Evolutionary conservation across 2,329 filamentous ascomycete genomes (phyloP), one percentile per base, ranked within the genome.

Genomic region (Cordyceps cicadae): DNA sequence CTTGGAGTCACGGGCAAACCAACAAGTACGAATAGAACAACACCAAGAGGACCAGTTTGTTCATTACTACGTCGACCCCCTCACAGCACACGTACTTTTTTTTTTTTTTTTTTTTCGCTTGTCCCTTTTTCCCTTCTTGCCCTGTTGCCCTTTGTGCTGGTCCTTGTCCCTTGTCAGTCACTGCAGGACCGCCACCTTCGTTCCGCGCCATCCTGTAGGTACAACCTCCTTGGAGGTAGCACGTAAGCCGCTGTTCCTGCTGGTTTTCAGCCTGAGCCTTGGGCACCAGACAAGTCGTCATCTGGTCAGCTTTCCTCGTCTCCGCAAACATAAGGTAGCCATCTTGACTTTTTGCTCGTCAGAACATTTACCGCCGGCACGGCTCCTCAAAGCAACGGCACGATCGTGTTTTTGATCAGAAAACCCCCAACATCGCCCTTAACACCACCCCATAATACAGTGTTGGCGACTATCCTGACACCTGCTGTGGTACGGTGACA

Each of bases 241-340:
- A 58, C 46, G 45, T 58, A 56, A 24, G 32, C 45, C 19, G 32
- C 39, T 57, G 54, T 49, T 55, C 21, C 41, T 39, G 11, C 56
- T 51, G 48, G 14, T 17, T 49, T 52, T 41, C 56, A 26, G 48
- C 46, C 48, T 52, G 56, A 48, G 50, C 49, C 53, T 54, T 59
- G 49, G 57, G 57, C 57, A 59, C 29, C 45, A 34, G 15, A 48
- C 39, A 59, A 39, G 39, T 59, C 57, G 41, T 59, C 57, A 59
- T 54, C n/a, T 39, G 49, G 50, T 46, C 50, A 48, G 26, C 8
- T 41, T 32, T 39, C 39, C 34, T 51, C 52, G 37, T 37, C 34
- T 51, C 59, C 59, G 51, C 59, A 53, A 61, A 56, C 41, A 29
- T 52, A n/a, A n/a, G n/a, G n/a, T n/a, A 26, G 32, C 24, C 45